A percentile compares a stretch with the other conserved stretches of the same genome.
phyloP scores from a whole-genome alignment of 805 yeast genomes.

The Metschnikowia similis region DNA sequence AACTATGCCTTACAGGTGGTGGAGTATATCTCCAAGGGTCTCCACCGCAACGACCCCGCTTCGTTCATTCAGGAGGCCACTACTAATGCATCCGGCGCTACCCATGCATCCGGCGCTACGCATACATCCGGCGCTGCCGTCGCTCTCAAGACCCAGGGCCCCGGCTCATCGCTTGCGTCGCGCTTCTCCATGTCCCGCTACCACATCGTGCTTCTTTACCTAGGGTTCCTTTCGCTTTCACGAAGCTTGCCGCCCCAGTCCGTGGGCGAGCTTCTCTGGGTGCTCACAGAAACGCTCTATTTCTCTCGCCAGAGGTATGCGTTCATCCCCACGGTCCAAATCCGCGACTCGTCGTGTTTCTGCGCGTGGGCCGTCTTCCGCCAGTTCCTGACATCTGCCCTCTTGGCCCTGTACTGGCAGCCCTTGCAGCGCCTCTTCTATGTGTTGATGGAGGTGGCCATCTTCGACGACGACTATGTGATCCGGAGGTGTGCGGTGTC shows the following conservation, averaged over 20 bases:
- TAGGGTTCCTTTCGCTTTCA: constrained; percentile 43
- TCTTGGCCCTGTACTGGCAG: constrained; percentile 10
- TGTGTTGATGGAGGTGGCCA: constrained; percentile 47
- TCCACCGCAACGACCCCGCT: neutral
- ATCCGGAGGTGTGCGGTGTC: constrained; percentile 82
- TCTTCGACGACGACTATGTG: constrained; percentile 71
- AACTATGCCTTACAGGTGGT: constrained; percentile 44
- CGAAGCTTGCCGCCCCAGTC: constrained; percentile 21
- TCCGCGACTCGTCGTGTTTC: constrained; percentile 83
- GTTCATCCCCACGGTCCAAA: constrained; percentile 55
- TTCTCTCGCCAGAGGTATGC: constrained; percentile 56
- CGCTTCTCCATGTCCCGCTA: constrained; percentile 37
- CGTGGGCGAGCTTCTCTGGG: constrained; percentile 25
- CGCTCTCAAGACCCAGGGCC: no score
- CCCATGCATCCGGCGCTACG: no score
- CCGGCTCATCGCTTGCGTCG: constrained; percentile 19
- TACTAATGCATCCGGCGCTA: no score
- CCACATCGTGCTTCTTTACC: constrained; percentile 56
- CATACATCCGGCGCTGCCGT: no score
- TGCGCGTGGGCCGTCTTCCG: constrained; percentile 75
- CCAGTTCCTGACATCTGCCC: constrained; percentile 20
- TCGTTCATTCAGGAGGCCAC: no score
- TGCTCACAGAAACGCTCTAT: constrained; percentile 45
- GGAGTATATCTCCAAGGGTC: constrained; percentile 20
- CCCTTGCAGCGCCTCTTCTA: constrained; percentile 21